These are phyloP conservation scores for Penicillium paxilli DNA, from an alignment of 495 filamentous ascomycete genomes.

Conservation along the genomic window DNA sequence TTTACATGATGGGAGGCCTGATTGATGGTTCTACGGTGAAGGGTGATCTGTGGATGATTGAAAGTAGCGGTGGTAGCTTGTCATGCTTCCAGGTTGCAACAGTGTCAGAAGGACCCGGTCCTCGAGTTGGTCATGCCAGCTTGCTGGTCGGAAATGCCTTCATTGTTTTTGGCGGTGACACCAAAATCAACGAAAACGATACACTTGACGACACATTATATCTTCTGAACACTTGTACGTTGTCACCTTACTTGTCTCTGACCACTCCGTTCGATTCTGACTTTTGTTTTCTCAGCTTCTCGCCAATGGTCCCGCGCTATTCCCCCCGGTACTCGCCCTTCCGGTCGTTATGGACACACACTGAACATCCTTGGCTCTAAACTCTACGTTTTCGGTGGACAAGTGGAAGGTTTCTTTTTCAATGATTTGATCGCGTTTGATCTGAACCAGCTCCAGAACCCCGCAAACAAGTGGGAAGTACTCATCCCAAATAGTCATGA, in stretches of 20 bases:
- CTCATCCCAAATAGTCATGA: conserved; percentile 76
- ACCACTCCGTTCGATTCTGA: conserved; percentile 7
- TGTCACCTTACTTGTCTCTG: neutral
- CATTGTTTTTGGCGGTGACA: conserved; percentile 98
- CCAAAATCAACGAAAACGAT: conserved; percentile 91
- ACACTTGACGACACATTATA: conserved; percentile 93
- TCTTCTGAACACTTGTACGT: conserved; percentile 94
- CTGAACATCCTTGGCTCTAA: conserved; percentile 95
- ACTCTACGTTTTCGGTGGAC: conserved; percentile 95
- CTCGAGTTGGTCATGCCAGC: conserved; percentile 92
- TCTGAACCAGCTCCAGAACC: conserved; percentile 85
- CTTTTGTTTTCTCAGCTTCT: conserved; percentile 63
- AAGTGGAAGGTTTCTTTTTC: conserved; percentile 97
- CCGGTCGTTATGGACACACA: conserved; percentile 94
- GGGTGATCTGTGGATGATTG: conserved; percentile 97
- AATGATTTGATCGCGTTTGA: conserved; percentile 98
- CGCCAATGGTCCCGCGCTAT: conserved; percentile 96
- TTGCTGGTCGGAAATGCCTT: conserved; percentile 97
- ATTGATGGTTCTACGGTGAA: conserved; percentile 93
- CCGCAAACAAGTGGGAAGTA: conserved; percentile 90
- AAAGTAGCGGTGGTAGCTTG: conserved; percentile 78
- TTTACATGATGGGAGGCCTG: conserved; percentile 97
- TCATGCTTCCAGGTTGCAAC: conserved; percentile 90
- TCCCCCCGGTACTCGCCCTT: conserved; percentile 77
- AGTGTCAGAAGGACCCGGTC: conserved; percentile 90